Conservation (phyloP, 2,329 filamentous ascomycete genomes). For the Curvularia eragrostidis region DNA sequence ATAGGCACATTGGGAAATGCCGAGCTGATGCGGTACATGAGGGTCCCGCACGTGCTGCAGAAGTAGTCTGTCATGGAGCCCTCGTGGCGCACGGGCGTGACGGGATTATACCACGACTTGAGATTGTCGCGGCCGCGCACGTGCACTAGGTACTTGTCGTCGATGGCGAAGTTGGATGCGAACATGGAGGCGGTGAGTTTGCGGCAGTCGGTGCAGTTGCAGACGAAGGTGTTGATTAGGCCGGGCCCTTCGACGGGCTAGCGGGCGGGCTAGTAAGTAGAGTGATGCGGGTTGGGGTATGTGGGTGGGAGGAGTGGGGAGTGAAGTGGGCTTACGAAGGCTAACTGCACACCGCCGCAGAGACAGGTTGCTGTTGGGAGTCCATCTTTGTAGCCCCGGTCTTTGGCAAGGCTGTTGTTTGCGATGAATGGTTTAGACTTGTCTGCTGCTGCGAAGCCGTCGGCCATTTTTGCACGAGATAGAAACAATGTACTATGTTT, state of each 20-base stretch:
- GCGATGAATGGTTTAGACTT: not conserved
- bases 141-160: slow-evolving; percentile 56
- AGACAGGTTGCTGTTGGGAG: not conserved
- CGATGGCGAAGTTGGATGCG: slow-evolving; percentile 61
- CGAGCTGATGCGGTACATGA: slow-evolving; percentile 64
- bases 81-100: slow-evolving; percentile 46
- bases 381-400: not conserved
- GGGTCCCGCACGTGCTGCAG: slow-evolving; percentile 64
- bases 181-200: slow-evolving; percentile 68
- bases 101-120: slow-evolving; percentile 21
- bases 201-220: slow-evolving; percentile 67
- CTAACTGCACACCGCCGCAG: not conserved
- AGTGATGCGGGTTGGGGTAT: not conserved
- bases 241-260: slow-evolving; percentile 44
- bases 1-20: slow-evolving; percentile 57
- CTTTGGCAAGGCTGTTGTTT: not conserved
- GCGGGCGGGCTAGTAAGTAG: not conserved
- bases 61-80: slow-evolving; percentile 68
- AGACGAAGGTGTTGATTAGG: slow-evolving; percentile 61
- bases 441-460: slow-evolving; percentile 1
- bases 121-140: slow-evolving; percentile 53
- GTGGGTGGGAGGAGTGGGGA: not conserved
- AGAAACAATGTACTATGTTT: not conserved
- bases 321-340: not conserved
- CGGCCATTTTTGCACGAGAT: not conserved